Evolutionary conservation across 768 basidiomycete genomes (phyloP).

Genomic region (Pulveroboletus sp.): DNA sequence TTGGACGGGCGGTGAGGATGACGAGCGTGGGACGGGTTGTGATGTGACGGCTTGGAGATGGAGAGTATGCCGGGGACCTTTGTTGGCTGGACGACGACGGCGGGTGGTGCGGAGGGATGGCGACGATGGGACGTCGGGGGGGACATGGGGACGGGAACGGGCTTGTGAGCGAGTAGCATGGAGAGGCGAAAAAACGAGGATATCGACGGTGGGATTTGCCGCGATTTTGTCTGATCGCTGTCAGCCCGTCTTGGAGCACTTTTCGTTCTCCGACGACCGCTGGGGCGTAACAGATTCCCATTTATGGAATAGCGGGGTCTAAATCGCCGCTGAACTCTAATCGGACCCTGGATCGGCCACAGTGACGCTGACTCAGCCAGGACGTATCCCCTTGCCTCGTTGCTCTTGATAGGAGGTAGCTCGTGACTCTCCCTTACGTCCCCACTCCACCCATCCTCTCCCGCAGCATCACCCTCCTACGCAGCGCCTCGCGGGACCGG

Average conservation of each 20-base stretch:
- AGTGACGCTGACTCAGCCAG: background rate
- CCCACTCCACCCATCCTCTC: constrained; percentile 1
- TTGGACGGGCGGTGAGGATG: constrained; percentile 36
- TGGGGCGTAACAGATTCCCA: constrained; percentile 24
- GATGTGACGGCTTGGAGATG: constrained; percentile 54
- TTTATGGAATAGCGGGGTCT: constrained; percentile 23
- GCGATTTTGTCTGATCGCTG: constrained; percentile 29
- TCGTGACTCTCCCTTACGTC: background rate
- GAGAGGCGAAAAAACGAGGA: constrained; percentile 22
- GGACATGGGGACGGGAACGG: constrained; percentile 30
- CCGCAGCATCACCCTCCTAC: constrained; percentile 15
- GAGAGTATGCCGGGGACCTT: constrained; percentile 70
- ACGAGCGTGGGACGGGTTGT: constrained; percentile 33
- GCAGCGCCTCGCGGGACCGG: constrained; percentile 21
- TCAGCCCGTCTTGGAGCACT: constrained; percentile 30
- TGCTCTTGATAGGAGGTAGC: constrained; percentile 23
- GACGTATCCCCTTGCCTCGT: constrained; percentile 20
- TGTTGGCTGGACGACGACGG: constrained; percentile 67
- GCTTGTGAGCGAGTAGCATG: constrained; percentile 44
- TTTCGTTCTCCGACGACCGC: constrained; percentile 35
- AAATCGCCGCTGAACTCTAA: constrained; percentile 28
- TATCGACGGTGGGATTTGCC: constrained; percentile 28
- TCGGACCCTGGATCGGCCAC: constrained; percentile 6
- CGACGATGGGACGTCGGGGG: constrained; percentile 48
- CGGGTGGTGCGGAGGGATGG: constrained; percentile 65